Percentiles rank a stretch among this genome's conserved stretches.
Evolutionary conservation across 1,284 basidiomycete species (phyloP).

Genomic region (Trametes pubescens): DNA sequence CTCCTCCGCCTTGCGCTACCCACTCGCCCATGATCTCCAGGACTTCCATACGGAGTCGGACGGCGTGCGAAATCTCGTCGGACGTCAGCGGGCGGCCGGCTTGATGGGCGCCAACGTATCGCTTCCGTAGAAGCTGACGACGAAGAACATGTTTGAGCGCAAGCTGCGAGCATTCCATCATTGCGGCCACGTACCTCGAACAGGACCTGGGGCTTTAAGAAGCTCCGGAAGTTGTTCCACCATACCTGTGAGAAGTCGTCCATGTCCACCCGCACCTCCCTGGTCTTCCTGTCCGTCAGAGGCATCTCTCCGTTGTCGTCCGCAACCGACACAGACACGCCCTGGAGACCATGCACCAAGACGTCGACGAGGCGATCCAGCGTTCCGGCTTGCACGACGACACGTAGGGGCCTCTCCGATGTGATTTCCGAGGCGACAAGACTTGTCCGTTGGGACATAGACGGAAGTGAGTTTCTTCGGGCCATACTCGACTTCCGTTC

Average conservation of each 20-base stretch:
- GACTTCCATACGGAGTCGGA: slow-evolving; percentile 60
- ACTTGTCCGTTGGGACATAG: slow-evolving; percentile 68
- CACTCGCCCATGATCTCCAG: slow-evolving; percentile 73
- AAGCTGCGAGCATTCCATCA: slow-evolving; percentile 13
- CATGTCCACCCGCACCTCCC: slow-evolving; percentile 74
- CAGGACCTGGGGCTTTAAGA: slow-evolving; percentile 78
- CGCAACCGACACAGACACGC: slow-evolving; percentile 77
- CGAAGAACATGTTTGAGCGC: slow-evolving; percentile 22
- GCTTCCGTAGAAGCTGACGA: slow-evolving; percentile 73
- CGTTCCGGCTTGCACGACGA: slow-evolving; percentile 79
- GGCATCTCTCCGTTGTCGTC: slow-evolving; percentile 87
- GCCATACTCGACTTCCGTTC: slow-evolving; percentile 79
- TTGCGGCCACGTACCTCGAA: slow-evolving; percentile 69
- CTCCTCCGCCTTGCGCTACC: slow-evolving; percentile 73
- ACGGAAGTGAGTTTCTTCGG: slow-evolving; percentile 78
- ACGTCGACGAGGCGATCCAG: slow-evolving; percentile 76
- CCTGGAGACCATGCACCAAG: slow-evolving; percentile 78
- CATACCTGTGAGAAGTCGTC: slow-evolving; percentile 76
- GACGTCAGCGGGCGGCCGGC: slow-evolving; percentile 30
- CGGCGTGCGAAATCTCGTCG: slow-evolving; percentile 38
- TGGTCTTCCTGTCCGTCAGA: slow-evolving; percentile 70
- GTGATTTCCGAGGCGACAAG: slow-evolving; percentile 65
- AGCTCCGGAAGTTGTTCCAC: slow-evolving; percentile 84
- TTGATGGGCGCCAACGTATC: slow-evolving; percentile 62
- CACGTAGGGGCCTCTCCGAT: slow-evolving; percentile 73